Evolutionary conservation across 441 rosid species (phyloP), one percentile per base, ranked within the genome.

Genomic region (Pelargonium hybrid): DNA sequence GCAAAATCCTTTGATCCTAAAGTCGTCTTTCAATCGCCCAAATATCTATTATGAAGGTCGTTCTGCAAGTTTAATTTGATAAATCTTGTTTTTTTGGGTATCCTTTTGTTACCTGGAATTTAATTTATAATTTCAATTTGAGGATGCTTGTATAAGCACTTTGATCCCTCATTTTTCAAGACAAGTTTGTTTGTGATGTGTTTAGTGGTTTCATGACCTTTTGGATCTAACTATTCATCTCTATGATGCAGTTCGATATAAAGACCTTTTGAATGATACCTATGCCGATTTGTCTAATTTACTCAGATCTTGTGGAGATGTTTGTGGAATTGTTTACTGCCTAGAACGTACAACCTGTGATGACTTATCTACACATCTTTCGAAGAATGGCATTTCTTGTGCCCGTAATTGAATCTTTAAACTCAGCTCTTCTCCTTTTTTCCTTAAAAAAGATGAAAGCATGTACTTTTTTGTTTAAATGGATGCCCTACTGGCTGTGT

Each of bases 261-360:
- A 91, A 81, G 94, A 94, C 84, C 87, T 94, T 74, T 41, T 91
- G 73, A 85, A 87, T 41, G 90, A 94, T 83, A 82, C 83, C 43
- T 94, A 85, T 69, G 80, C 85, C 26, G 97, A 91, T 83, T 80
- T 94, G 85, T 82, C 86, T 69, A 79, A 85, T 76, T 74, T 81
- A 54, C 82, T 94, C 80, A 87, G 86, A 77, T 80, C 93, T 67
- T 75, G 80, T 75, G 97, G 96, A 68, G 79, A 79, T 77, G 75
- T 87, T 67, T 91, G 96, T 85, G 92, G 90, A 13, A 91, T 93
- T 78, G 85, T 93, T 75, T 91, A 94, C 81, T 94, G 98, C 83
- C 96, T 91, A 70, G 97, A 94, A 80, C 88, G 97, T 72, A 72
- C 96, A 80, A 79, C 95, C 70, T 94, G 98, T 81, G 97, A 94